phyloP scores from a whole-genome alignment of 1,139 yeast species.

The Eremothecium gossypii region DNA sequence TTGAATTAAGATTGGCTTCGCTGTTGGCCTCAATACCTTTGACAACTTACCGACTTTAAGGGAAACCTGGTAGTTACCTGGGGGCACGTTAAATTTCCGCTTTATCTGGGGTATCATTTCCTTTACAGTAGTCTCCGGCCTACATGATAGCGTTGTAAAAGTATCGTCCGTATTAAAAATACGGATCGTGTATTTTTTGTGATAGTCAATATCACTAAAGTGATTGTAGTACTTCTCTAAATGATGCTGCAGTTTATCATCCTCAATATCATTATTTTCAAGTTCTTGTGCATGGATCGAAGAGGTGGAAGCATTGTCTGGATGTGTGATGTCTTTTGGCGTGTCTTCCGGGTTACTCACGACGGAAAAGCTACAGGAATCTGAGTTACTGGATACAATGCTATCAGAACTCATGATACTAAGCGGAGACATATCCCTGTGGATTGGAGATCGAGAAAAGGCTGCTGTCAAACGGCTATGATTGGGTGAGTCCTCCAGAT shows the following conservation, averaged over 20 bases:
- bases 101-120: constrained; percentile 62
- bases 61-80: constrained; percentile 72
- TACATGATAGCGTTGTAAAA: constrained; percentile 66
- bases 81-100: constrained; percentile 57
- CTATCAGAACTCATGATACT: constrained; percentile 5
- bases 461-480: not conserved
- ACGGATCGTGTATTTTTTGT: constrained; percentile 38
- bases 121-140: constrained; percentile 66
- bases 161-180: constrained; percentile 75
- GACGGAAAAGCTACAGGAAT: constrained; percentile 2
- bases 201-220: constrained; percentile 25
- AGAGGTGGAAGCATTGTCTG: constrained; percentile 5
- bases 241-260: constrained; percentile 30
- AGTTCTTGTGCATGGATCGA: constrained; percentile 7
- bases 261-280: constrained; percentile 28
- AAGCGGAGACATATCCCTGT: constrained; percentile 1
- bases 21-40: constrained; percentile 62
- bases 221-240: constrained; percentile 29
- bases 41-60: constrained; percentile 71
- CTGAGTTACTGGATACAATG: constrained; percentile 2
- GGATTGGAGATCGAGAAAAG: not conserved
- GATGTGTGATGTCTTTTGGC: constrained; percentile 2
- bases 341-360: constrained; percentile 3
- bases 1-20: constrained; percentile 72
- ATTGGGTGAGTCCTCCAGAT: not conserved